phyloP scores from a whole-genome alignment of 208 protist genomes.

The Crithidia sp. region DNA sequence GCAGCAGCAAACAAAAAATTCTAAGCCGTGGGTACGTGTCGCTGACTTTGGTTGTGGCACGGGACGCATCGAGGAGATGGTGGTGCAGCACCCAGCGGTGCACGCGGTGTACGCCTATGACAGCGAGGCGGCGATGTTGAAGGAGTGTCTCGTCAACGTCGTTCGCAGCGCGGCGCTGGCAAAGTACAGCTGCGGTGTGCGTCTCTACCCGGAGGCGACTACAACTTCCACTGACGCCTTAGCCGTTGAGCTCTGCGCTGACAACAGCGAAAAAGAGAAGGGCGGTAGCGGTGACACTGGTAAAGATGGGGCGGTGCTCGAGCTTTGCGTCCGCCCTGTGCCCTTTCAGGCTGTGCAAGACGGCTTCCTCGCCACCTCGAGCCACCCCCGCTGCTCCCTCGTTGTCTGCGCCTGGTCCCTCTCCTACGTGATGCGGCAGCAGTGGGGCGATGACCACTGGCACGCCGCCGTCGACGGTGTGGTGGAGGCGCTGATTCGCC shows the following conservation, averaged over 20 bases:
- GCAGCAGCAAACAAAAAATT: not conserved
- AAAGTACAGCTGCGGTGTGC: conserved; percentile 17
- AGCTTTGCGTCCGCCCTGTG: conserved; percentile 53
- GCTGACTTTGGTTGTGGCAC: conserved; percentile 87
- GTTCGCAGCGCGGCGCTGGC: conserved; percentile 33
- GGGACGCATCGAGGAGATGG: conserved; percentile 69
- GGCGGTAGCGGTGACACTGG: not conserved
- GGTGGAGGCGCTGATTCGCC: conserved; percentile 35
- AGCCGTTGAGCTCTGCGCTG: not conserved
- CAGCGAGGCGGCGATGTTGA: conserved; percentile 68
- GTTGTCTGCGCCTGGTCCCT: conserved; percentile 87
- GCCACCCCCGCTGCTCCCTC: conserved; percentile 51
- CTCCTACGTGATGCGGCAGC: conserved; percentile 81
- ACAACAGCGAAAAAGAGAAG: not conserved
- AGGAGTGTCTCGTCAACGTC: conserved; percentile 61
- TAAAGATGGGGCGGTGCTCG: conserved; percentile 10
- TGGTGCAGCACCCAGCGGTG: conserved; percentile 54
- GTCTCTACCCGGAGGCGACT: conserved; percentile 16
- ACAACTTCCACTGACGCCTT: not conserved
- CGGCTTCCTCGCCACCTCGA: conserved; percentile 40
- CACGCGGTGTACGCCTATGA: conserved; percentile 77
- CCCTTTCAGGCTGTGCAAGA: conserved; percentile 56
- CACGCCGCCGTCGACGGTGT: conserved; percentile 60
- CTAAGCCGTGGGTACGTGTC: conserved; percentile 42
- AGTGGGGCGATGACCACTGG: conserved; percentile 75